phyloP scores from a whole-genome alignment of 495 filamentous ascomycete genomes.

The Talaromyces nanjingensis region DNA sequence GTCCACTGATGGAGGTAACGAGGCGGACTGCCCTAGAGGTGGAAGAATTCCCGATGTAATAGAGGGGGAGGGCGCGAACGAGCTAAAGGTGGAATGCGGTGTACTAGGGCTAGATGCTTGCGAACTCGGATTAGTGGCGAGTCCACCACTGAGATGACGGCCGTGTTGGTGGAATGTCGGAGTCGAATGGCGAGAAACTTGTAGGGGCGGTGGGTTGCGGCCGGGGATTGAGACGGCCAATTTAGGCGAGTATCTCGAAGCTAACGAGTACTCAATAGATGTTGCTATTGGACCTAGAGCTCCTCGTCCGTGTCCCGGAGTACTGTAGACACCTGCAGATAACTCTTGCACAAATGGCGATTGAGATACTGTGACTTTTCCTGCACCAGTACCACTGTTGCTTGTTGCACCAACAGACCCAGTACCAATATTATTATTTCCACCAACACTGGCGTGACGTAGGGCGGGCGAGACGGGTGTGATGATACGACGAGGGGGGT shows the following conservation, averaged over 20 bases:
- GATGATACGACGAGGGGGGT: constrained; percentile 45
- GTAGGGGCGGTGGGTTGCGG: constrained; percentile 23
- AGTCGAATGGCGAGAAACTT: constrained; percentile 32
- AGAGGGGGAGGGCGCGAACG: constrained; percentile 40
- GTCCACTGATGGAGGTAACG: constrained; percentile 12
- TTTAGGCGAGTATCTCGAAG: constrained; percentile 21
- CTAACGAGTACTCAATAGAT: constrained; percentile 14
- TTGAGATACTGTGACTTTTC: constrained; percentile 40
- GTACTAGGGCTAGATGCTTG: constrained; percentile 52
- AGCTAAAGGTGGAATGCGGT: constrained; percentile 43
- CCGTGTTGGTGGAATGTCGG: constrained; percentile 28
- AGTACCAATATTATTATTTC: constrained; percentile 9
- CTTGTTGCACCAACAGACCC: background rate
- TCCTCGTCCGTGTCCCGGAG: constrained; percentile 17
- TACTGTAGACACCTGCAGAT: constrained; percentile 21
- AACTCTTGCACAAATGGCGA: constrained; percentile 37
- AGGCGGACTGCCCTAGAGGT: constrained; percentile 18
- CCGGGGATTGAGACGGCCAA: constrained; percentile 20
- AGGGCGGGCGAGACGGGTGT: constrained; percentile 58
- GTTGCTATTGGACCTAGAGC: background rate
- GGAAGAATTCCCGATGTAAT: constrained; percentile 17
- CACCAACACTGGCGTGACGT: constrained; percentile 26
- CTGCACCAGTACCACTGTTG: constrained; percentile 23
- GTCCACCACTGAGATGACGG: constrained; percentile 36
- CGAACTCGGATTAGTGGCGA: constrained; percentile 35